Evolutionary conservation across 2,329 filamentous ascomycete genomes (phyloP), one percentile per base, ranked within the genome.

Genomic region (Paracoccidioides lutzii): DNA sequence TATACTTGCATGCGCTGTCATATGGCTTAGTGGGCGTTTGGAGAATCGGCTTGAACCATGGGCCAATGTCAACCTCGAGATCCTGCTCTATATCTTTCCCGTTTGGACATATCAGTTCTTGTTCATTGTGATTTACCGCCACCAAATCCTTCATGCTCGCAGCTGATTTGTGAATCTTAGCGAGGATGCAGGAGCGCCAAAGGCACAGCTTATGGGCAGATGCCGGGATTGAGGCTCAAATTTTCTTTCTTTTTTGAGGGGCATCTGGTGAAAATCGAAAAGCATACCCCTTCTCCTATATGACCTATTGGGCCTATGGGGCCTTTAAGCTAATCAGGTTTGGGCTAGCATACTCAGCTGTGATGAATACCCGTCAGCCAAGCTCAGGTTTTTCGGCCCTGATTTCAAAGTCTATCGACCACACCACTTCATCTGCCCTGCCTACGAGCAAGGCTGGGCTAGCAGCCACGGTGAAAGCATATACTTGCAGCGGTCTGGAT

Each of bases 141-240:
- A 38, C 48, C 38, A 40, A 10, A 10, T 40, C 15, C 30, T 49
- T 33, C 28, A 41, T 43, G 38, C 30, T 30, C n/a, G 15, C 4
- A 28, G 12, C 37, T 49, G 56, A 58, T 55, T 58, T 50, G 56
- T 9, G 49, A 49, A 44, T 28, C 30, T 48, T 53, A 53, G 43
- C 56, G 50, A 55, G 48, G 49, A 43, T 43, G 30, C 49, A 50
- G 52, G 52, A 30, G 49, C 22, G 35, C 49, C 44, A 42, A 37
- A 45, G 22, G 6, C 38, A 30, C 51, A 38, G 5, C 46, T 49
- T 37, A 30, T 41, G 28, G 28, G 14, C 5, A 7, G 15, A 40
- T 41, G 5, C 37, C 28, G 28, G 37, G 15, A 5, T n/a, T 43
- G 38, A 33, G 50, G 38, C 38, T 52, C 38, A 43, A 52, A 42